Conservation (phyloP, 2,329 filamentous ascomycete genomes). For the Pyricularia grisea region DNA sequence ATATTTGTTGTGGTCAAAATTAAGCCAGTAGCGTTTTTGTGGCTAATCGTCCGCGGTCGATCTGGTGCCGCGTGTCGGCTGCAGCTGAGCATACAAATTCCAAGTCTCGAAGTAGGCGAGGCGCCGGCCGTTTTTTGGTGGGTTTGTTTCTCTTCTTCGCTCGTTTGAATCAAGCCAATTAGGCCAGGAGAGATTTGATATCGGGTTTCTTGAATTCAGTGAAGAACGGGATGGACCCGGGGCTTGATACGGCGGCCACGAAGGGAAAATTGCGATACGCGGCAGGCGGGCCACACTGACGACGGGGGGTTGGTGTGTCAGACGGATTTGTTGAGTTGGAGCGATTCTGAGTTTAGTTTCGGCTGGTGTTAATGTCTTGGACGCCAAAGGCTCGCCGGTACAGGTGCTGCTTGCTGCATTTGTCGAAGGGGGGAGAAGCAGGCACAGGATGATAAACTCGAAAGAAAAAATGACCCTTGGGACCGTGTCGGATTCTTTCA, state of each 20-base stretch:
- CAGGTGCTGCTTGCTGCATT: neutral
- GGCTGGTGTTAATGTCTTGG: neutral
- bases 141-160: neutral
- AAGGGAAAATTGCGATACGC: neutral
- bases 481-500: neutral
- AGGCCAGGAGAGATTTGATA: neutral
- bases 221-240: neutral
- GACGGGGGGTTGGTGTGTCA: neutral
- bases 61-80: neutral
- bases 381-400: neutral
- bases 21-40: neutral
- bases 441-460: neutral
- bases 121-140: neutral
- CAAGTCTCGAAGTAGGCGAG: neutral
- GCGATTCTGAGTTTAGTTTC: neutral
- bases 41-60: neutral
- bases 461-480: neutral
- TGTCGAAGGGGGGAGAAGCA: neutral
- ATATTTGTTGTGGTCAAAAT: neutral
- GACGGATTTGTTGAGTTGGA: constrained; percentile 1
- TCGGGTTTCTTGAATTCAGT: neutral
- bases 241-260: neutral
- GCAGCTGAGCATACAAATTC: neutral
- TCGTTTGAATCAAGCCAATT: neutral
- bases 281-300: neutral